These are phyloP conservation scores for Parietaria judaica DNA, from an alignment of 306 rosid genomes.

Conservation along the genomic window DNA sequence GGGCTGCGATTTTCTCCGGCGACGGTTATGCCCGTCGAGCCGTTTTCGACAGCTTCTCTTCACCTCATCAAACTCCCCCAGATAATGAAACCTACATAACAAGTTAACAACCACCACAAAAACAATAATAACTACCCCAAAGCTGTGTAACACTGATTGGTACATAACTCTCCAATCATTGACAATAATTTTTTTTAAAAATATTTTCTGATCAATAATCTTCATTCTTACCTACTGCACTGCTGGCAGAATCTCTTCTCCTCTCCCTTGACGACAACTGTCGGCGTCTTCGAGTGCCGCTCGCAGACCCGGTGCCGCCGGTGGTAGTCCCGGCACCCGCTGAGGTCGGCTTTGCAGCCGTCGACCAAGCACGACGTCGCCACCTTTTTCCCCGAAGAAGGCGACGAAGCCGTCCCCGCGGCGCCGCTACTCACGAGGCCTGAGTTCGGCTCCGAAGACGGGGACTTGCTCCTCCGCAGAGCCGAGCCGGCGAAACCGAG, in stretches of 20 bases:
- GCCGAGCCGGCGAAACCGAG: conserved; percentile 7
- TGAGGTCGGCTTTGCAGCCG: conserved; percentile 34
- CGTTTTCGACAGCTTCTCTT: conserved; percentile 67
- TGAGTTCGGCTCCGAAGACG: conserved; percentile 1
- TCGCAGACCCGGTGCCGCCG: conserved; percentile 48
- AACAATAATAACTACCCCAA: not conserved
- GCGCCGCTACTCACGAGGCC: conserved; percentile 1
- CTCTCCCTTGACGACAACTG: conserved; percentile 24
- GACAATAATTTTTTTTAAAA: not conserved
- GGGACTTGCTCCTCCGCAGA: conserved; percentile 17
- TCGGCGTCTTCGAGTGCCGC: conserved; percentile 38
- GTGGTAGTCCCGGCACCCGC: conserved; percentile 36
- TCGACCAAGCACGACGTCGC: conserved; percentile 31
- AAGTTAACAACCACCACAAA: not conserved
- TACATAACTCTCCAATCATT: no score
- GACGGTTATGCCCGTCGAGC: conserved; percentile 59
- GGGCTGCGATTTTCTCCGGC: conserved; percentile 53
- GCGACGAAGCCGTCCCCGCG: not conserved
- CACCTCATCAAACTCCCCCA: conserved; percentile 58
- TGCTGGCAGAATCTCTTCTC: conserved; percentile 49
- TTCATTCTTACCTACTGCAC: conserved; percentile 37
- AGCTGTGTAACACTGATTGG: no score
- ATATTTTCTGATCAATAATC: not conserved
- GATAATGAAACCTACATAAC: conserved; percentile 43
- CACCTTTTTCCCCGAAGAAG: conserved; percentile 3